Conservation (phyloP, 2,329 filamentous ascomycete genomes). For the Fusarium austroafricanum region DNA sequence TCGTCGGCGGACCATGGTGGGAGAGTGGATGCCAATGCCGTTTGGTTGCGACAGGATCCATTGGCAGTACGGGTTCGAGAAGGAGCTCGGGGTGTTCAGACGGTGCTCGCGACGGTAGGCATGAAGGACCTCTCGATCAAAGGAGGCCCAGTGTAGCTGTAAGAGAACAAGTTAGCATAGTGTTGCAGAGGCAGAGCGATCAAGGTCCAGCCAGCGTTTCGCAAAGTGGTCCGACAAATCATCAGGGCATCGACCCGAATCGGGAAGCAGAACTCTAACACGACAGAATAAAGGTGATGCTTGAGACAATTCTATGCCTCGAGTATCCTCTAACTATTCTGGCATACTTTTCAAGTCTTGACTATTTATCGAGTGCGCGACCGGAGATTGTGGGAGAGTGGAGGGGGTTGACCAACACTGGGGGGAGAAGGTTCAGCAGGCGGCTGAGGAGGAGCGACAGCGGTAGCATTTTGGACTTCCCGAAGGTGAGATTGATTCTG, state of each 20-base stretch:
- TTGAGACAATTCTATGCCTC: not conserved
- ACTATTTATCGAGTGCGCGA: not conserved
- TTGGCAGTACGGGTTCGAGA: slow-evolving; percentile 71
- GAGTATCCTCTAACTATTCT: not conserved
- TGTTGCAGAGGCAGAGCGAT: not conserved
- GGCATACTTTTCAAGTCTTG: not conserved
- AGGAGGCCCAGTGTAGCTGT: slow-evolving; percentile 74
- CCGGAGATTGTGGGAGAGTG: slow-evolving; percentile 14
- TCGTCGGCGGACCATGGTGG: slow-evolving; percentile 77
- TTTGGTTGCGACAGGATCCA: slow-evolving; percentile 70
- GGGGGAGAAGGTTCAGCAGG: slow-evolving; percentile 49
- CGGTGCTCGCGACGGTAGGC: slow-evolving; percentile 80
- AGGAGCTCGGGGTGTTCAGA: slow-evolving; percentile 77
- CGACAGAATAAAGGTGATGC: not conserved
- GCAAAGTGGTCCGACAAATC: not conserved
- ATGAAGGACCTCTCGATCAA: slow-evolving; percentile 76
- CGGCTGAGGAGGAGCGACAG: slow-evolving; percentile 49
- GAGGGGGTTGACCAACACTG: slow-evolving; percentile 47
- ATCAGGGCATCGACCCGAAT: not conserved
- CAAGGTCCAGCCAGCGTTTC: not conserved
- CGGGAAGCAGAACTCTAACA: not conserved
- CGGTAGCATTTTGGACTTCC: slow-evolving; percentile 57
- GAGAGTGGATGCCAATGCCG: slow-evolving; percentile 77
- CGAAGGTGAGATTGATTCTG: slow-evolving; percentile 60
- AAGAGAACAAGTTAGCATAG: slow-evolving; percentile 26